Conservation (phyloP, 2,329 filamentous ascomycete genomes). For the Fusarium proliferatum region DNA sequence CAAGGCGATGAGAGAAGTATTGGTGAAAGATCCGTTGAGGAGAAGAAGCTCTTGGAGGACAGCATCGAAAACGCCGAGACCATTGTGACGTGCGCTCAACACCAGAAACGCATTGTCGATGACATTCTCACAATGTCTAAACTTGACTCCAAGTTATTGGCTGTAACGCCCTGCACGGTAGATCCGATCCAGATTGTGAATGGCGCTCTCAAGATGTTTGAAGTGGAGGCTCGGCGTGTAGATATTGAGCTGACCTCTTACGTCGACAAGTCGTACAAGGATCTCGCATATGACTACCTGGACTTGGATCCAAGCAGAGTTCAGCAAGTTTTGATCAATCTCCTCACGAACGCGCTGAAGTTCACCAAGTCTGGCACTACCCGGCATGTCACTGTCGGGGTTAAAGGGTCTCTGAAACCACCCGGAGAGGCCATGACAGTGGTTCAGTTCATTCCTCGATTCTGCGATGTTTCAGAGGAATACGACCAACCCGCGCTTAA, state of each 20-base stretch:
- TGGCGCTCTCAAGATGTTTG: conserved; percentile 80
- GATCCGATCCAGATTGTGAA: conserved; percentile 75
- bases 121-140: conserved; percentile 80
- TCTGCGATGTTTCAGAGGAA: conserved; percentile 57
- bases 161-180: conserved; percentile 76
- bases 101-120: conserved; percentile 84
- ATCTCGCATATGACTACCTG: conserved; percentile 72
- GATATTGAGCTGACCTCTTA: conserved; percentile 74
- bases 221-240: conserved; percentile 76
- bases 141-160: conserved; percentile 78
- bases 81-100: conserved; percentile 80
- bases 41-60: conserved; percentile 62
- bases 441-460: conserved; percentile 72
- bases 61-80: conserved; percentile 81
- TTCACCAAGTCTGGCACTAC: conserved; percentile 75
- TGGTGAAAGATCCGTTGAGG: conserved; percentile 47
- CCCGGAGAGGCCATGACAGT: conserved; percentile 55
- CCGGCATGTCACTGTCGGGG: conserved; percentile 63
- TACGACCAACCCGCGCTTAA: conserved; percentile 50
- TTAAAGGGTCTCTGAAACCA: conserved; percentile 57
- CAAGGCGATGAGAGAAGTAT: conserved; percentile 3
- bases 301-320: conserved; percentile 78
- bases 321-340: conserved; percentile 82
- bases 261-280: conserved; percentile 70
- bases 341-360: conserved; percentile 84